phyloP scores from a whole-genome alignment of 257 asterid genomes.

The Salvia splendens region DNA sequence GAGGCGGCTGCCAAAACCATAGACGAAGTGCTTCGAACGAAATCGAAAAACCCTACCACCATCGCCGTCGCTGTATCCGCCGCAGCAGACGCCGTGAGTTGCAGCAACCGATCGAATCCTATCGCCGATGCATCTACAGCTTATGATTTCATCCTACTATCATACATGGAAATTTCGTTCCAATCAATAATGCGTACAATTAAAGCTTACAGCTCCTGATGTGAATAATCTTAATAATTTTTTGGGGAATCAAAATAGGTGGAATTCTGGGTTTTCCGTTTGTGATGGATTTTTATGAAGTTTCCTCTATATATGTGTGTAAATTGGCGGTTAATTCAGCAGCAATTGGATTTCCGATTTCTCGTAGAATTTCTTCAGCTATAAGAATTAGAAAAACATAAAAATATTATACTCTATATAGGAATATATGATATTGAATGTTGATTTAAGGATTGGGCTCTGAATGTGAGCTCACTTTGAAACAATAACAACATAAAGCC shows the following conservation, averaged over 20 bases:
- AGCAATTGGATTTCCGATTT: not conserved
- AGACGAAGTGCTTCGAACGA: slow-evolving; percentile 61
- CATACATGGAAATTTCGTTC: not conserved
- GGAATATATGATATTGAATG: not conserved
- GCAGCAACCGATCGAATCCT: slow-evolving; percentile 62
- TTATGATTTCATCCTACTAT: not conserved
- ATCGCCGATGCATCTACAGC: slow-evolving; percentile 56
- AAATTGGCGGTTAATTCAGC: not conserved
- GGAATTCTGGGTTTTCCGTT: not conserved
- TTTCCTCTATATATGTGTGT: not conserved
- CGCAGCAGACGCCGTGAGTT: slow-evolving; percentile 44
- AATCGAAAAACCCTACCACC: slow-evolving; percentile 46
- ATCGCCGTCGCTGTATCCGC: slow-evolving; percentile 36
- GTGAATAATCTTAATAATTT: slow-evolving; percentile 6
- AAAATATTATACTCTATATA: no score
- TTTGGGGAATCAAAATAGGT: not conserved
- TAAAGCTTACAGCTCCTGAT: slow-evolving; percentile 10
- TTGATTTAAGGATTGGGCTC: not conserved
- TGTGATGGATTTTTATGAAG: not conserved
- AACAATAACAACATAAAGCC: no score
- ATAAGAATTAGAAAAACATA: no score
- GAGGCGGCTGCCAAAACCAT: slow-evolving; percentile 62
- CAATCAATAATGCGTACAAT: not conserved
- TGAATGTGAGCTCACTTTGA: no score
- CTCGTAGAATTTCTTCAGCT: not conserved